A percentile compares a stretch with the other conserved stretches of the same genome.
These are phyloP conservation scores for Osmanthus fragrans DNA, from an alignment of 257 asterid species.

Conservation along the genomic window DNA sequence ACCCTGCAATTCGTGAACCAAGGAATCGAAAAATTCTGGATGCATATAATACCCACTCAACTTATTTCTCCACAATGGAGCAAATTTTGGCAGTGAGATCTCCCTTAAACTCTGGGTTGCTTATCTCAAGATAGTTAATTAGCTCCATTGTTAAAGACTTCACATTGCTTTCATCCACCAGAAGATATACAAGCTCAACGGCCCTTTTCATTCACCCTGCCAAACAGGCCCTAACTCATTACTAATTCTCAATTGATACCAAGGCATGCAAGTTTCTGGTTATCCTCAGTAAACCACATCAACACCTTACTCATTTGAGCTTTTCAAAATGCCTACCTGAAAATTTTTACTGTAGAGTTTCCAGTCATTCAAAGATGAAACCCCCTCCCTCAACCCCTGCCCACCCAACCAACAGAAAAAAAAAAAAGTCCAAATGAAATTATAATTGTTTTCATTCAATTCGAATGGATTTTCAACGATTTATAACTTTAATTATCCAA, in stretches of 20 bases:
- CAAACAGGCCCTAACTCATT: background rate
- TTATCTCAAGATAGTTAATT: slow-evolving; percentile 78
- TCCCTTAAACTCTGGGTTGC: slow-evolving; percentile 90
- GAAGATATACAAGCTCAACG: slow-evolving; percentile 89
- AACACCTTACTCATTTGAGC: background rate
- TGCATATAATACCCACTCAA: slow-evolving; percentile 20
- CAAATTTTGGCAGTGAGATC: slow-evolving; percentile 95
- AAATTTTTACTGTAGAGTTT: too few species aligned
- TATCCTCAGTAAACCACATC: background rate
- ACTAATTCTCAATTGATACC: background rate
- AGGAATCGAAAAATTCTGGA: background rate
- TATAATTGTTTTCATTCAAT: background rate
- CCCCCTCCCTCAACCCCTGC: too few species aligned
- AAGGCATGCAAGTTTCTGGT: background rate
- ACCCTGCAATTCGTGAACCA: slow-evolving; percentile 1
- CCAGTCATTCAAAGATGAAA: background rate
- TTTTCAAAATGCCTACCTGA: background rate
- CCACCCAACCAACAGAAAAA: background rate
- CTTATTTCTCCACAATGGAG: slow-evolving; percentile 97
- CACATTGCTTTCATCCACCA: slow-evolving; percentile 85
- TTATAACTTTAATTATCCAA: background rate
- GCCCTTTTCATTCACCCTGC: slow-evolving; percentile 68
- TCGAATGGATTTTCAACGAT: background rate
- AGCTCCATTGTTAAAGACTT: slow-evolving; percentile 87
- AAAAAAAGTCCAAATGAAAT: background rate